Evolutionary conservation across 768 basidiomycete species (phyloP).

Genomic region (Wakefieldia striispora): DNA sequence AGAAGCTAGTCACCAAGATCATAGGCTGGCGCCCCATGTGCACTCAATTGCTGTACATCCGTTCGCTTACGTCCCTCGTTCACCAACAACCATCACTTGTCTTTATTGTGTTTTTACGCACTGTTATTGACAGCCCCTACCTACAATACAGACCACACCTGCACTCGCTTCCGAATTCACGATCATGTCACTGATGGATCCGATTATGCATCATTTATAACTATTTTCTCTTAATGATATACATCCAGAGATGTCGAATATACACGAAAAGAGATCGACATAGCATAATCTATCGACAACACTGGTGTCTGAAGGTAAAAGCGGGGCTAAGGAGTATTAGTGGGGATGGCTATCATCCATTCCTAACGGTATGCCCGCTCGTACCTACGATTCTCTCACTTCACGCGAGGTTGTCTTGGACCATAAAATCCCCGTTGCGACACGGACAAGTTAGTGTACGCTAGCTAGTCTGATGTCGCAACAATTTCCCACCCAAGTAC

Average conservation of each 20-base stretch:
- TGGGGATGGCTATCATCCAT: too few relatives aligned
- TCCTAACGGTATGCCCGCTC: too few relatives aligned
- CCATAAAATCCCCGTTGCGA: too few relatives aligned
- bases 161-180: constrained; percentile 21
- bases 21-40: constrained; percentile 17
- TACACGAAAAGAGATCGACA: not conserved
- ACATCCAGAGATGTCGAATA: constrained; percentile 11
- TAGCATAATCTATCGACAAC: too few relatives aligned
- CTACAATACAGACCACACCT: constrained; percentile 13
- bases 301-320: too few relatives aligned
- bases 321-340: not conserved
- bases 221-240: constrained; percentile 26
- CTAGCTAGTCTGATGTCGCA: too few relatives aligned
- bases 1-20: constrained; percentile 13
- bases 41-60: constrained; percentile 23
- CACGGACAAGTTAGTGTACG: too few relatives aligned
- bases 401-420: too few relatives aligned
- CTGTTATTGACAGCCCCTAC: constrained; percentile 12
- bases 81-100: constrained; percentile 20
- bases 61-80: constrained; percentile 16
- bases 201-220: constrained; percentile 30
- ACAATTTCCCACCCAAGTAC: not conserved
- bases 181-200: constrained; percentile 19
- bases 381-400: too few relatives aligned
- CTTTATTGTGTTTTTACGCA: constrained; percentile 21